Percentiles rank a stretch among this genome's conserved stretches.
These are phyloP conservation scores for Leptodermis oblonga DNA, from an alignment of 257 asterid species.

Conservation along the genomic window DNA sequence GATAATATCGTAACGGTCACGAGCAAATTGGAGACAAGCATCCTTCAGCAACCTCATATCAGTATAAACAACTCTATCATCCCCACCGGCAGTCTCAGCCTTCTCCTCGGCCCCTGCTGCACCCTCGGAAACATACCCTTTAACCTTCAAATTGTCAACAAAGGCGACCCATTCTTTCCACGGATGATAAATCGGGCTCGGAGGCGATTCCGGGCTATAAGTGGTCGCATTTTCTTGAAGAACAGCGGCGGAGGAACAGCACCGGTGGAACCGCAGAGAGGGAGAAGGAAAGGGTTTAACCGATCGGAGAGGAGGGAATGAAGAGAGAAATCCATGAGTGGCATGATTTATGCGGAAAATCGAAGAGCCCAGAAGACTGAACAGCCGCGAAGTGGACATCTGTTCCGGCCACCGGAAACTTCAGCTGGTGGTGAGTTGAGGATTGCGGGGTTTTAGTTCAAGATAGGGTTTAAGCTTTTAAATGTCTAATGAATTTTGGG, in stretches of 20 bases:
- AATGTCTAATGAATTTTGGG: too few species aligned
- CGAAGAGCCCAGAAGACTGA: constrained; percentile 47
- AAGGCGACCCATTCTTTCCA: constrained; percentile 96
- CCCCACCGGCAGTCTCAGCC: constrained; percentile 16
- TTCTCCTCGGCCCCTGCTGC: constrained; percentile 9
- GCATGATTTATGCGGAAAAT: constrained; percentile 28
- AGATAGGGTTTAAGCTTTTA: constrained; percentile 23
- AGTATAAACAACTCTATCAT: constrained; percentile 31
- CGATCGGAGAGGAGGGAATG: constrained; percentile 22
- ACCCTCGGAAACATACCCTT: constrained; percentile 47
- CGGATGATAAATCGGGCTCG: constrained; percentile 43
- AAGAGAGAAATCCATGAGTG: constrained; percentile 15
- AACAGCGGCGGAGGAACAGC: constrained; percentile 39
- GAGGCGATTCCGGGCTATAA: constrained; percentile 18
- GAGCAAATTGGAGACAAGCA: constrained; percentile 74
- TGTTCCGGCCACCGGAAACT: too few species aligned
- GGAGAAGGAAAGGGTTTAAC: constrained; percentile 16
- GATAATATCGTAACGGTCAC: constrained; percentile 80
- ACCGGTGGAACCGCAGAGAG: constrained; percentile 35
- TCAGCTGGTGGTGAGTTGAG: too few species aligned
- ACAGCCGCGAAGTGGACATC: constrained; percentile 47
- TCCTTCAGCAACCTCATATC: constrained; percentile 58
- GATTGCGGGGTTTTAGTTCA: constrained; percentile 1
- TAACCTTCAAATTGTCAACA: constrained; percentile 60
- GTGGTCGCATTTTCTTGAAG: constrained; percentile 19